Base-by-base conservation (phyloP, 805 yeast genomes). In the Kodamaea kakaduensis region DNA sequence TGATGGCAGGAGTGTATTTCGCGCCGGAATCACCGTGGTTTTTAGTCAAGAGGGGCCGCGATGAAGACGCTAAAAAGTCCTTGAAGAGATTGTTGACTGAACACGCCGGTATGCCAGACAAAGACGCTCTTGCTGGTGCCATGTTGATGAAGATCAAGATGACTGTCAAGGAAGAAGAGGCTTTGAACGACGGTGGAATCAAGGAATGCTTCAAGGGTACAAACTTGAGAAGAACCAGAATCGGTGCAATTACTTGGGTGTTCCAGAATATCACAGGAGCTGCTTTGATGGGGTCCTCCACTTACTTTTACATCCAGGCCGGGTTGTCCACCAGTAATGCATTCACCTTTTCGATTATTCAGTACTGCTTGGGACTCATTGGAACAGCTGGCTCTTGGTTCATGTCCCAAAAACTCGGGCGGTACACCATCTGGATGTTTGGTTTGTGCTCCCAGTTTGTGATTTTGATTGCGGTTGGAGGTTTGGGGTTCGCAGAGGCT, bases 1-100 rank as follows among this genome's bases (percentile, higher is more conserved):
- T 62, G 6, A 53, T 60, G 29, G 41, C 64, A 16, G 59, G 58
- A 29, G 56, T 64, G 17, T 61, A 38, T 36, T 45, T 64, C 9
- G 66, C 71, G 15, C 73, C 74, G 1, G 73, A 69, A 32, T 65
- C 72, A 7, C 75, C 75, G 8, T 68, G 71, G 70, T 67, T 64
- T 67, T 51, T 67, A 34, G 60, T 59, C 18, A 64, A 58, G 39
- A 54, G 54, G 18, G 66, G 65, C 9, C 46, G 46, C 32, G 25
- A 41, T 16, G 54, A 41, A 3, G 64, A 65, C 12, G 82, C 82
- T 8, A 61, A 58, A 48, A 26, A 51, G 34, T 52, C 71, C 6
- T 36, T 71, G 27, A 44, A 37, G 31, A 57, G 69, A 43, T 61
- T 69, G 17, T 43, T 63, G 21, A 50, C 64, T 16, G 58, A 50